Conservation (phyloP, 2,329 filamentous ascomycete species). For the Alternaria solani region DNA sequence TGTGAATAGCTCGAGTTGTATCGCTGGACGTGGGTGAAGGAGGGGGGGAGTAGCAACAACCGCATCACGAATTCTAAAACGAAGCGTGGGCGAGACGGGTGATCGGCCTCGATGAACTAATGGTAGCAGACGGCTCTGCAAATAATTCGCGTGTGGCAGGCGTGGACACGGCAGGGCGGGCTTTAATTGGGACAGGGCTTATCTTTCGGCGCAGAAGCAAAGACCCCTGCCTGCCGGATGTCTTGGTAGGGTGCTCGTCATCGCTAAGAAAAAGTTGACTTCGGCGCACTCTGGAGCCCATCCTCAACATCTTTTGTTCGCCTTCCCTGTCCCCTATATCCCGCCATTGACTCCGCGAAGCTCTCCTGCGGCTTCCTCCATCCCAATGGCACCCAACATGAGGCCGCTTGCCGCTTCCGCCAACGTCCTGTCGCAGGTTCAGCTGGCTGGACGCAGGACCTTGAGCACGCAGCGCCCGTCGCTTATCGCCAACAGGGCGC, state of each 20-base stretch:
- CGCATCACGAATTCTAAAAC: neutral
- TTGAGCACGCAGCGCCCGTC: conserved; percentile 47
- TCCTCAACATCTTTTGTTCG: conserved; percentile 24
- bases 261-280: conserved; percentile 42
- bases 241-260: conserved; percentile 28
- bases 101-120: conserved; percentile 4
- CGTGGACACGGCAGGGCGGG: conserved; percentile 16
- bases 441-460: conserved; percentile 47
- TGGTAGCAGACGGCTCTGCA: neutral
- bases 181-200: conserved; percentile 29
- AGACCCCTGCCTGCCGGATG: conserved; percentile 14
- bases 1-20: neutral
- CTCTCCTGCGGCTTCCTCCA: conserved; percentile 11
- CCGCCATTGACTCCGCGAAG: conserved; percentile 23
- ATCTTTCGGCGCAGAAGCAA: conserved; percentile 19
- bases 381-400: conserved; percentile 49
- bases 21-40: neutral
- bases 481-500: conserved; percentile 45
- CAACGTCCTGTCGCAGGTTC: conserved; percentile 41
- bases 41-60: neutral
- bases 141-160: conserved; percentile 16
- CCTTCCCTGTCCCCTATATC: conserved; percentile 10
- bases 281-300: conserved; percentile 13
- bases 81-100: conserved; percentile 12
- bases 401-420: conserved; percentile 44